Conservation (phyloP, 2,329 filamentous ascomycete genomes). For the Pseudonectria buxi region DNA sequence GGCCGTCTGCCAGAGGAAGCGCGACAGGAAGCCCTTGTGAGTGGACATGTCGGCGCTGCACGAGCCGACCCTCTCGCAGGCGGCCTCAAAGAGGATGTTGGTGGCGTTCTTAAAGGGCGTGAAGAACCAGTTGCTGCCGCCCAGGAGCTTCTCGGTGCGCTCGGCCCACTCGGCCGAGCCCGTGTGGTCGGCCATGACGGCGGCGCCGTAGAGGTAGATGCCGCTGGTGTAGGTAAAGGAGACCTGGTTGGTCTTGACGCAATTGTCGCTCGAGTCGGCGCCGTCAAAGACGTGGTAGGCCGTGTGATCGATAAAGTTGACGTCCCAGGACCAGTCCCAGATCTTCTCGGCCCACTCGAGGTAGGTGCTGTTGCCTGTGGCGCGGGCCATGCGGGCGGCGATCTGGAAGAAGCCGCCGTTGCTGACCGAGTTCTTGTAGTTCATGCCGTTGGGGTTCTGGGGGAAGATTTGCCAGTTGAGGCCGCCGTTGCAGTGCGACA, state of each 20-base stretch:
- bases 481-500: conserved; percentile 59
- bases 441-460: conserved; percentile 65
- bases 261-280: conserved; percentile 47
- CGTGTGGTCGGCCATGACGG: conserved; percentile 57
- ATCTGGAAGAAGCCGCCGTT: conserved; percentile 83
- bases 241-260: conserved; percentile 43
- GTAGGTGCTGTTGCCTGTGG: conserved; percentile 61
- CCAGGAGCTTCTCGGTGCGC: conserved; percentile 45
- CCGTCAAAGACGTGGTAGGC: conserved; percentile 56
- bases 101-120: conserved; percentile 43
- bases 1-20: conserved; percentile 56
- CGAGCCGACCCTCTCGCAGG: conserved; percentile 51
- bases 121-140: conserved; percentile 49
- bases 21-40: conserved; percentile 62
- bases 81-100: conserved; percentile 57
- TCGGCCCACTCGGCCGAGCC: conserved; percentile 46
- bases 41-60: conserved; percentile 60
- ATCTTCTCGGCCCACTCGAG: conserved; percentile 58
- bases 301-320: conserved; percentile 50
- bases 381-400: conserved; percentile 65
- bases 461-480: conserved; percentile 76
- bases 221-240: conserved; percentile 62
- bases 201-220: conserved; percentile 58
- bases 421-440: conserved; percentile 76
- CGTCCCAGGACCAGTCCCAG: conserved; percentile 56